Conservation (phyloP, 352 stramenopile species). For the Phytopythium kandeliae region DNA sequence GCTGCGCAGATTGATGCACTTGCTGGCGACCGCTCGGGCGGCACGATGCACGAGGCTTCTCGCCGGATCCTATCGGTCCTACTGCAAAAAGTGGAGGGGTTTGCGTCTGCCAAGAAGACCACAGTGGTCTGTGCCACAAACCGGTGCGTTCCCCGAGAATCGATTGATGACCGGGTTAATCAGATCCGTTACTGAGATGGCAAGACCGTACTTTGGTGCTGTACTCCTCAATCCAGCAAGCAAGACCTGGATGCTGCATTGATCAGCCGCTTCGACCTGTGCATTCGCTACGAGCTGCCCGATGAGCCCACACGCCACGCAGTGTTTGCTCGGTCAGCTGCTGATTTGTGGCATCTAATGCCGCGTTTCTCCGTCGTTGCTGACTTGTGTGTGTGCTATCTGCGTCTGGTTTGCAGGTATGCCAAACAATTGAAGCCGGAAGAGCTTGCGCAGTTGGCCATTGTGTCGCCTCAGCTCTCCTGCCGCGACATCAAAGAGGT, state of each 20-base stretch:
- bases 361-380: neutral
- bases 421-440: constrained; percentile 84
- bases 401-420: constrained; percentile 34
- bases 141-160: constrained; percentile 30
- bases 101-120: constrained; percentile 90
- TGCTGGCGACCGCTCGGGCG: constrained; percentile 80
- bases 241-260: constrained; percentile 90
- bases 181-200: no score
- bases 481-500: constrained; percentile 94
- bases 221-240: constrained; percentile 48
- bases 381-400: constrained; percentile 1
- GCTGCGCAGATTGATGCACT: constrained; percentile 81
- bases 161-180: neutral
- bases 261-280: constrained; percentile 92
- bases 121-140: constrained; percentile 93
- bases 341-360: neutral
- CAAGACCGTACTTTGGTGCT: neutral
- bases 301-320: constrained; percentile 72
- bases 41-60: constrained; percentile 91
- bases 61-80: constrained; percentile 89
- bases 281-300: constrained; percentile 89
- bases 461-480: constrained; percentile 79
- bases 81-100: constrained; percentile 91
- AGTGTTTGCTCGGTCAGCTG: constrained; percentile 81
- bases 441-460: constrained; percentile 74